Evolutionary conservation across 495 filamentous ascomycete genomes (phyloP), one percentile per base, ranked within the genome.

Genomic region (Rhizodiscina lignyota): DNA sequence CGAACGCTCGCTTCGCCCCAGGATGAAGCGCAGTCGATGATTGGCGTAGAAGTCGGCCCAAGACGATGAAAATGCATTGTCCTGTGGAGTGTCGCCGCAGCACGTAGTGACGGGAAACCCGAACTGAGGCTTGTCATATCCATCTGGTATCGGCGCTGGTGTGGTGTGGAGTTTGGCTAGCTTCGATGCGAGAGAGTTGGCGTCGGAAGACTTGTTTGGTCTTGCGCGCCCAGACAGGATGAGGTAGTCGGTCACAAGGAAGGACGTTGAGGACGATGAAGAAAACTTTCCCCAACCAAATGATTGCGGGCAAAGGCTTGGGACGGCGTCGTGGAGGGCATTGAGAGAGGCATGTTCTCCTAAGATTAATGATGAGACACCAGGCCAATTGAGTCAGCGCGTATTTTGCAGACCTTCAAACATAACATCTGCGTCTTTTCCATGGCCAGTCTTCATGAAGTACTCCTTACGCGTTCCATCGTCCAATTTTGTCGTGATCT

Each of bases 21-120:
- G 46, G 20, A 92, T 72, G n/a, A 61, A 62, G 3, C 70, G 53
- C 21, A 94, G 49, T 1, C 86, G 64, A 40, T 77, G 73, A 18
- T 85, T 61, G 0, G 75, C 80, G 47, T 79, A 94, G 47, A 94
- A 94, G 0, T 79, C 72, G 0, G 77, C 72, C 87, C 87, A 96
- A 4, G 62, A 72, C 17, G 60, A 54, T 32, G 55, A 63, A 47
- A 63, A 86, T 2, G 48, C 50, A 50, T 94, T 96, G 15, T 79
- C 66, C 57, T 93, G 86, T 34, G 62, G 65, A 15, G 83, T 86
- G 32, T 81, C 68, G 2, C 87, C 86, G 54, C 86, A 94, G 59
- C 76, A 93, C 0, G 77, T 94, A 2, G 81, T 61, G 1, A 76
- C 77, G 1, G 77, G 76, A 52, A 93, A 94, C 5, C 87, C 86